Conservation (phyloP, 2,329 filamentous ascomycete species). For the Hirsutella minnesotensis region DNA sequence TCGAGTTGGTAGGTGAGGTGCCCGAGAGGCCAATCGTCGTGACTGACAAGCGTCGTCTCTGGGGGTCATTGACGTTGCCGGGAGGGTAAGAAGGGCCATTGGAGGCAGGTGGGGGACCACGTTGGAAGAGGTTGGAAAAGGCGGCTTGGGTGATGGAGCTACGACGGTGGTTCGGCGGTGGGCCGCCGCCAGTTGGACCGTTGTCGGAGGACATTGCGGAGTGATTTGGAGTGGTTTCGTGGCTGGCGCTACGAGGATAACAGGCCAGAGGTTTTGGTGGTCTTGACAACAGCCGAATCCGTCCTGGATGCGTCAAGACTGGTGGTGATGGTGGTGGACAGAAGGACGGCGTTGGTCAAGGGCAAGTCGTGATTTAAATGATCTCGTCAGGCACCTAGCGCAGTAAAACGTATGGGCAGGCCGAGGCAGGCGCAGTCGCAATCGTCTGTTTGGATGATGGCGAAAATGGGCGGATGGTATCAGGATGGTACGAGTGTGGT, state of each 20-base stretch:
- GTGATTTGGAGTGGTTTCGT: too few relatives aligned
- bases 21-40: constrained; percentile 65
- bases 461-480: constrained; percentile 3
- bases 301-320: too few relatives aligned
- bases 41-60: constrained; percentile 61
- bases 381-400: too few relatives aligned
- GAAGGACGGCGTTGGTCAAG: too few relatives aligned
- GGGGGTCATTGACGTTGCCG: constrained; percentile 37
- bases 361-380: too few relatives aligned
- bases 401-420: too few relatives aligned
- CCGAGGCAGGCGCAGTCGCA: too few relatives aligned
- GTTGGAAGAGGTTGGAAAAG: constrained; percentile 46
- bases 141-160: constrained; percentile 46
- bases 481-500: constrained; percentile 15
- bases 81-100: constrained; percentile 30
- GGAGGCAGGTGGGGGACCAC: constrained; percentile 39
- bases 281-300: too few relatives aligned
- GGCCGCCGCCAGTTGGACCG: constrained; percentile 19
- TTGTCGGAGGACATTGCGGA: constrained; percentile 17
- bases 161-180: constrained; percentile 34
- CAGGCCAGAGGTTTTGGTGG: too few relatives aligned
- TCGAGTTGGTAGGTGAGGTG: constrained; percentile 46
- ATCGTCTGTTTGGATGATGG: too few relatives aligned
- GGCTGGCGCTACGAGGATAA: too few relatives aligned
- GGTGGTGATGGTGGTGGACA: too few relatives aligned